Evolutionary conservation across 148 eudicot species (phyloP).

Genomic region (Silene uniflora): DNA sequence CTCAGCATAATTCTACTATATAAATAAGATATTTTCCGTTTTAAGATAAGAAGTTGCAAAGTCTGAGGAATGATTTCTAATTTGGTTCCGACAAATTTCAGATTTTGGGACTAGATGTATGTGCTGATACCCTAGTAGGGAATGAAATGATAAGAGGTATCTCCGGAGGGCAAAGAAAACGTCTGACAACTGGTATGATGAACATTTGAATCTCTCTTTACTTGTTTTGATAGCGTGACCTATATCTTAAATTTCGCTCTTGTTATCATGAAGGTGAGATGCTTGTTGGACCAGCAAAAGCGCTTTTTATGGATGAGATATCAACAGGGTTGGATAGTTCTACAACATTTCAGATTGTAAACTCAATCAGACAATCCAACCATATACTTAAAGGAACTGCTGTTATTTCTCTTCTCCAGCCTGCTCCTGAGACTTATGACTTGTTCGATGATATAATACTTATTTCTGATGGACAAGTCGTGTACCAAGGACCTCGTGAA

Average conservation of each 20-base stretch:
- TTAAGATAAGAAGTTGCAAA: neutral
- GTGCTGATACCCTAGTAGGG: constrained; percentile 82
- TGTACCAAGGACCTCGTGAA: constrained; percentile 86
- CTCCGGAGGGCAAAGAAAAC: constrained; percentile 78
- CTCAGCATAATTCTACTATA: neutral
- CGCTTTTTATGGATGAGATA: constrained; percentile 90
- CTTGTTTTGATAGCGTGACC: neutral
- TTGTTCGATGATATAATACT: constrained; percentile 84
- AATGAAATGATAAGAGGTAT: constrained; percentile 85
- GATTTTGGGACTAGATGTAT: constrained; percentile 83
- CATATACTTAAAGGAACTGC: constrained; percentile 82
- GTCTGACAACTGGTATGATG: constrained; percentile 68
- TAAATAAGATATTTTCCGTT: neutral
- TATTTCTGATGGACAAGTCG: constrained; percentile 76
- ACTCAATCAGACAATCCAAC: constrained; percentile 71
- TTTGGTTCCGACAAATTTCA: constrained; percentile 20
- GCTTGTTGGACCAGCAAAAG: constrained; percentile 88
- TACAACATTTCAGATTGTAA: constrained; percentile 82
- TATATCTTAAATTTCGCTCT: neutral
- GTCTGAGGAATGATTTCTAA: constrained; percentile 1
- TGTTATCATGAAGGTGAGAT: constrained; percentile 57
- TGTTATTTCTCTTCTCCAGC: constrained; percentile 78
- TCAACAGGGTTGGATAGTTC: constrained; percentile 92
- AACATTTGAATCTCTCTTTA: neutral
- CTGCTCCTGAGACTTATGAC: constrained; percentile 82